Percentiles rank a stretch among this genome's conserved stretches.
These are phyloP conservation scores for Vicia faba DNA, from an alignment of 306 rosid genomes.

Conservation along the genomic window DNA sequence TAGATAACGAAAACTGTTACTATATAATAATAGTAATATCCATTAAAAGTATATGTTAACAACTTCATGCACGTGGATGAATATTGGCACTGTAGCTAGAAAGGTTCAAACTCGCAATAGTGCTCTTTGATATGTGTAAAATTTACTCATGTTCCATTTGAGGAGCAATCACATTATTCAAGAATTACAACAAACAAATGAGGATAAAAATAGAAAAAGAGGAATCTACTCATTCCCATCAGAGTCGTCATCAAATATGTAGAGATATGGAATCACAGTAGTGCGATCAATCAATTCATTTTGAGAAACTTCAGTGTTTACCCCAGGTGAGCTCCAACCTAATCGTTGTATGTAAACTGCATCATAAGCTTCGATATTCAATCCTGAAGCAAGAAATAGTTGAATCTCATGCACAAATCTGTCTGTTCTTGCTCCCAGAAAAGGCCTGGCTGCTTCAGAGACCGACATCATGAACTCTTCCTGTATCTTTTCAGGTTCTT, in stretches of 20 bases:
- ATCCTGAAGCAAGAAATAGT: slow-evolving; percentile 84
- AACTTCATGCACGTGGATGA: no score
- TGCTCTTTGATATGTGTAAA: background rate
- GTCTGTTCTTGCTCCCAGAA: slow-evolving; percentile 64
- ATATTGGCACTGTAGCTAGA: background rate
- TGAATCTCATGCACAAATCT: slow-evolving; percentile 73
- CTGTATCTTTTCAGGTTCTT: slow-evolving; percentile 50
- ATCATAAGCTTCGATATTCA: slow-evolving; percentile 84
- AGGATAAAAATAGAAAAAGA: background rate
- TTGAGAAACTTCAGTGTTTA: slow-evolving; percentile 45
- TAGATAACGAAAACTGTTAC: background rate
- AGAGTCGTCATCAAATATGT: slow-evolving; percentile 64
- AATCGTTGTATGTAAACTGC: slow-evolving; percentile 76
- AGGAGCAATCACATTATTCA: background rate
- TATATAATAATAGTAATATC: no score
- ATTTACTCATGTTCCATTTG: background rate
- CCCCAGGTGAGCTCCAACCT: slow-evolving; percentile 70
- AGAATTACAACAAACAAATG: slow-evolving; percentile 15
- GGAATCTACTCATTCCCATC: slow-evolving; percentile 54
- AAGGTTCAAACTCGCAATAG: background rate
- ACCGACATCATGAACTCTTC: slow-evolving; percentile 57
- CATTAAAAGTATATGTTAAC: no score
- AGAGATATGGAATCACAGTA: slow-evolving; percentile 62
- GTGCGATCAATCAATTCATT: slow-evolving; percentile 45
- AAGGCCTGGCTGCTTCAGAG: slow-evolving; percentile 69